Base-by-base conservation (phyloP, 2,329 filamentous ascomycete genomes). In the Teratosphaeria zuluensis region DNA sequence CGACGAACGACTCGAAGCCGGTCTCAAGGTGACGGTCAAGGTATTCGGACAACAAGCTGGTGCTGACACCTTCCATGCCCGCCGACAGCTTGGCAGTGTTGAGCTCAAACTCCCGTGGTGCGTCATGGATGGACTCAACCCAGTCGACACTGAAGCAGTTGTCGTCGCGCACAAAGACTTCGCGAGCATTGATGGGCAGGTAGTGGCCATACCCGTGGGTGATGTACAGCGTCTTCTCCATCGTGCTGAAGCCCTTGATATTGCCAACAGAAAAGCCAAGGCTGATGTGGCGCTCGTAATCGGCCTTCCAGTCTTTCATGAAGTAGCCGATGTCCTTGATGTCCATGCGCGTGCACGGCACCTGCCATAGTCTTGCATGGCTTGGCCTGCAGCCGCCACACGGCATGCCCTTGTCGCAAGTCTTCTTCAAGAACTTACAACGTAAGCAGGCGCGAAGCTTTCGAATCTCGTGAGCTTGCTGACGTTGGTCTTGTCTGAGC, bases 351-450 rank as follows among this genome's bases (percentile, higher is more conserved):
- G 92, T 97, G 80, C 92, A 97, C 61, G 92, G 92, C 52, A 97
- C 92, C 77, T 96, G 92, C 92, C 92, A 97, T 56, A 97, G 81
- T 64, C 92, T 87, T 63, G 92, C 92, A 74, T 97, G 92, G 21
- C 92, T 95, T 55, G 92, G 92, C 77, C 96, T 89, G 78, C 92
- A 97, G 54, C 92, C 92, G 68, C 87, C 89, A 75, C 92, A 97
- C 59, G 92, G 92, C 78, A 96, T 92, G 63, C 92, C 92, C 79
- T 95, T 96, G 76, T 97, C 92, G 72, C 92, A 97, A 54, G 92
- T 96, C 83, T 97, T 97, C 83, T 97, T 97, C 73, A 97, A 81
- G 80, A 96, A 97, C 78, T 96, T 96, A 84, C 92, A 97, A 65
- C 92, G 87, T 68, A 97, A 80, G 74, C 92, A 97, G 54, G 92